Evolutionary conservation across 179 eudicot genomes (phyloP).

Genomic region (Beta macrorhiza): DNA sequence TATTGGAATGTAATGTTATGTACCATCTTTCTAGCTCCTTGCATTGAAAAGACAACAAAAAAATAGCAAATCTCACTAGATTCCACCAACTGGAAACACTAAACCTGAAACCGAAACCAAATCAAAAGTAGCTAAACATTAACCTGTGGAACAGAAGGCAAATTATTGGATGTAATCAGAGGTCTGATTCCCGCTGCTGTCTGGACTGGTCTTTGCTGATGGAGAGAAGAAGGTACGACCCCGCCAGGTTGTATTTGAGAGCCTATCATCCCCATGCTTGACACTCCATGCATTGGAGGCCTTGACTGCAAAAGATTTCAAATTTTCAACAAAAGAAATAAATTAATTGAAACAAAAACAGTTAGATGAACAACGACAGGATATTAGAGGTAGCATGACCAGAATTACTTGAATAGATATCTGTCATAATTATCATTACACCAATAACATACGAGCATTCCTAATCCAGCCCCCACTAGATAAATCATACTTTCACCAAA

Average conservation of each 20-base stretch:
- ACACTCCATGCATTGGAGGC: constrained; percentile 49
- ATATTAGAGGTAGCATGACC: not conserved
- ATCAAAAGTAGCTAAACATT: constrained; percentile 20
- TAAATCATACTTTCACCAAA: no score
- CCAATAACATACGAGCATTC: no score
- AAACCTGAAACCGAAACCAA: not conserved
- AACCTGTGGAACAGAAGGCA: constrained; percentile 55
- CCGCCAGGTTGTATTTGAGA: constrained; percentile 54
- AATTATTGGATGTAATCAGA: constrained; percentile 38
- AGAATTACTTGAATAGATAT: no score
- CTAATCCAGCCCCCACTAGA: no score
- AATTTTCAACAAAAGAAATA: no score
- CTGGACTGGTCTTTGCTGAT: constrained; percentile 61
- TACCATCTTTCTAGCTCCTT: not conserved
- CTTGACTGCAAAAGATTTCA: constrained; percentile 38
- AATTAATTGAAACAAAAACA: not conserved
- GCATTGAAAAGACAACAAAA: not conserved
- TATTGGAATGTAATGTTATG: not conserved
- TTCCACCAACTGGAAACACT: not conserved
- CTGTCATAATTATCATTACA: no score
- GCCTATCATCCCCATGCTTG: constrained; percentile 50
- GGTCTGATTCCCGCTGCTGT: constrained; percentile 51
- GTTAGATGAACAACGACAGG: no score
- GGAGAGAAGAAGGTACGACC: constrained; percentile 37
- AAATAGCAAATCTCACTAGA: not conserved